Conservation (phyloP, 2,329 filamentous ascomycete genomes). For the Colletotrichum orchidophilum region DNA sequence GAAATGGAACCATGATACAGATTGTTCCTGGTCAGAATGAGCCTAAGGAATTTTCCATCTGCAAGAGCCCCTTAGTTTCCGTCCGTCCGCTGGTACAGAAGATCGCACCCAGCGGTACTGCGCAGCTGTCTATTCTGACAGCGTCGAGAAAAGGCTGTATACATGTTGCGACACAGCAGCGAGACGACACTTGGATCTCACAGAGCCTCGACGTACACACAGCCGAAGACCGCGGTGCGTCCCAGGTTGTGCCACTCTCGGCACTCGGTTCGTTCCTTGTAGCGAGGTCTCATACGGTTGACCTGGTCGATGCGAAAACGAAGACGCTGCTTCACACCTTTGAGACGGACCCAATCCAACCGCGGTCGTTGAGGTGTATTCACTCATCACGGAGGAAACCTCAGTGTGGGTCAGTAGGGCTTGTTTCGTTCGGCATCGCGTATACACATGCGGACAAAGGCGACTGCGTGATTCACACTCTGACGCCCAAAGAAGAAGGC, state of each 20-base stretch:
- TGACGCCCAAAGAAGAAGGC: slow-evolving; percentile 61
- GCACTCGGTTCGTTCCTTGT: slow-evolving; percentile 69
- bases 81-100: slow-evolving; percentile 57
- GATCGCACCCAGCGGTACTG: slow-evolving; percentile 44
- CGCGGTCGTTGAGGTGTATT: slow-evolving; percentile 68
- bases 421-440: slow-evolving; percentile 71
- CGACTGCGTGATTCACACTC: slow-evolving; percentile 73
- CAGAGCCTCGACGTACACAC: slow-evolving; percentile 53
- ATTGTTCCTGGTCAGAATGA: slow-evolving; percentile 58
- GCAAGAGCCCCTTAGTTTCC: slow-evolving; percentile 61
- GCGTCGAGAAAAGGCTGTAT: slow-evolving; percentile 61
- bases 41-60: slow-evolving; percentile 57
- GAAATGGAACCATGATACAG: slow-evolving; percentile 71
- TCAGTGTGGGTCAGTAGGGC: slow-evolving; percentile 62
- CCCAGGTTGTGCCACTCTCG: slow-evolving; percentile 68
- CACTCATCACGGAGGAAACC: slow-evolving; percentile 62
- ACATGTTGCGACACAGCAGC: slow-evolving; percentile 52
- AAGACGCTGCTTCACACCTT: slow-evolving; percentile 68
- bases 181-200: slow-evolving; percentile 59
- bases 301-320: slow-evolving; percentile 61
- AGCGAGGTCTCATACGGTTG: slow-evolving; percentile 65
- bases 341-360: slow-evolving; percentile 64
- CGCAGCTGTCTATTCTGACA: slow-evolving; percentile 50
- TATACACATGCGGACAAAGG: slow-evolving; percentile 69
- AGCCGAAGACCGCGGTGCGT: slow-evolving; percentile 54